Base-by-base conservation (phyloP, 140 eudicot species). In the Erigeron philadelphicus region DNA sequence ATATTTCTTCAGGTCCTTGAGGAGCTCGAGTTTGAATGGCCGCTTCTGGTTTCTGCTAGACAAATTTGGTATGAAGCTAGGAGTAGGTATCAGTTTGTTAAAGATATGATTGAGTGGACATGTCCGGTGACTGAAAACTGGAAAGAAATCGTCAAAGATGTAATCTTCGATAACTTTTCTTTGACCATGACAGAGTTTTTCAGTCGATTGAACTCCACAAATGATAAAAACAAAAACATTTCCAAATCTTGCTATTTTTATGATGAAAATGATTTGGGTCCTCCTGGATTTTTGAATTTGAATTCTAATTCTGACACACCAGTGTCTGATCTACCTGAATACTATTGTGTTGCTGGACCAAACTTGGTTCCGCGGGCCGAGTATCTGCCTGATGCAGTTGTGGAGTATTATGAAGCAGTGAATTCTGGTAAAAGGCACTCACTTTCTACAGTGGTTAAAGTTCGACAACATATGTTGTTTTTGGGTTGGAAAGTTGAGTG, bases 41-140 rank as follows among this genome's bases (percentile, higher is more conserved):
- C 85, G 7, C 60, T 81, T 67, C 81, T 81, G 43, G 82, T 88
- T 40, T 88, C 96, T 12, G 69, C 80, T 58, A 79, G 44, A 82
- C 94, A 88, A 80, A 83, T 88, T 71, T 88, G 96, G 96, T 88
- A 83, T 75, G 86, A 88, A 10, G 55, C 80, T 18, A 79, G 87
- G 62, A 68, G 16, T 55, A 85, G 71, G 66, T 64, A 52, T 0
- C 76, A 76, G 3, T 83, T 79, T 75, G 42, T 61, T 49, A 53
- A 78, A 7, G 21, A 66, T 45, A 70, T 83, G 50, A 63, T 61
- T 61, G 83, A 85, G 47, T 88, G 96, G 94, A 80, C 89, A 42
- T 75, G 74, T 58, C 61, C 72, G 25, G 60, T 18, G 31, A 52
- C 18, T 41, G 61, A 75, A 68, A 54, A 61, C 5, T 85, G 96